Conservation (phyloP, 2,329 filamentous ascomycete genomes). For the Neoascochyta sp. region DNA sequence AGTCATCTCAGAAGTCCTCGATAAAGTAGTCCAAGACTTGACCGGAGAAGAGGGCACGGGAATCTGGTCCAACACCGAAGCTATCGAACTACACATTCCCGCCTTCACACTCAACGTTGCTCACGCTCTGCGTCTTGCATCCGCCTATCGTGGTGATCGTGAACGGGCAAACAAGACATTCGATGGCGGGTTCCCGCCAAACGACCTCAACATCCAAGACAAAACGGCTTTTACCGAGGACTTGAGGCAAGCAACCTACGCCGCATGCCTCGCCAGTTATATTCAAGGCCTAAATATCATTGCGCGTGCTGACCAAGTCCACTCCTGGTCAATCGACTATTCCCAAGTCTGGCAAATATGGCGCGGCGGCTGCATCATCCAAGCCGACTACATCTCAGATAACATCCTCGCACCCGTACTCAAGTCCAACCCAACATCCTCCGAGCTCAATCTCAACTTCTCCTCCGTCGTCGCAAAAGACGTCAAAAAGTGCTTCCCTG, state of each 20-base stretch:
- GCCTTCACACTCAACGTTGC: constrained; percentile 61
- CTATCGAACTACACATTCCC: constrained; percentile 59
- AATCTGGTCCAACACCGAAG: constrained; percentile 62
- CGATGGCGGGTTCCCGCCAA: constrained; percentile 41
- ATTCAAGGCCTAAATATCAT: constrained; percentile 65
- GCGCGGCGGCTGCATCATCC: constrained; percentile 69
- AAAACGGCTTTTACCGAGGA: constrained; percentile 53
- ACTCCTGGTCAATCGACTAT: constrained; percentile 59
- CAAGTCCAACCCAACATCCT: constrained; percentile 26
- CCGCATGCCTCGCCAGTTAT: constrained; percentile 59
- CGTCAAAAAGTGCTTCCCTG: constrained; percentile 49
- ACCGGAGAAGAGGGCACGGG: constrained; percentile 65
- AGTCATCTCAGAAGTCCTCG: constrained; percentile 60
- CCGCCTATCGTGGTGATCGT: constrained; percentile 58
- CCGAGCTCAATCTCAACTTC: constrained; percentile 47
- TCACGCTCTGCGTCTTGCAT: constrained; percentile 62
- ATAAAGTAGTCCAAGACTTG: constrained; percentile 69
- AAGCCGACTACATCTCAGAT: constrained; percentile 59
- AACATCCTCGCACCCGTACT: constrained; percentile 54
- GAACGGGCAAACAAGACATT: constrained; percentile 49
- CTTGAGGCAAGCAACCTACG: constrained; percentile 60
- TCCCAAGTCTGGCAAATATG: constrained; percentile 57
- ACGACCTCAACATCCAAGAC: constrained; percentile 28
- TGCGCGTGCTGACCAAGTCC: constrained; percentile 53
- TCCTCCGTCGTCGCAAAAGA: constrained; percentile 50